Percentiles rank a stretch among this genome's conserved stretches.
Evolutionary conservation across 768 basidiomycete species (phyloP).

Genomic region (Rhizopogon sp.): DNA sequence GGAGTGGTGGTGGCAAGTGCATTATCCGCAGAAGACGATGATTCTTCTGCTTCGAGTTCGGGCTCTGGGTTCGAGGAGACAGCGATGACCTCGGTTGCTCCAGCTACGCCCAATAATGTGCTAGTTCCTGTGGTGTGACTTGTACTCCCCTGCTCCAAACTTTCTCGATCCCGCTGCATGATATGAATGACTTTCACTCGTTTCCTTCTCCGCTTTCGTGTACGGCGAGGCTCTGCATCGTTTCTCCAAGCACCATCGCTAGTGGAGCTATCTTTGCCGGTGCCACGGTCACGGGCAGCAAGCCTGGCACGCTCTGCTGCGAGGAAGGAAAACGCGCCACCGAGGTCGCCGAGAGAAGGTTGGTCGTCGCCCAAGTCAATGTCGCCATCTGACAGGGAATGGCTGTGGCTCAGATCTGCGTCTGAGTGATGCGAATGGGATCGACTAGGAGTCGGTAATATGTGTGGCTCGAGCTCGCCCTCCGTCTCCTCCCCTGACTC

Average conservation of each 20-base stretch:
- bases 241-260: conserved; percentile 36
- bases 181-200: conserved; percentile 28
- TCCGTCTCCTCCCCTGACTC: conserved; percentile 33
- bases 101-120: background rate
- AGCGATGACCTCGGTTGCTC: conserved; percentile 16
- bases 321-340: conserved; percentile 70
- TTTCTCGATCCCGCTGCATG: conserved; percentile 16
- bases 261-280: conserved; percentile 26
- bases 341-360: conserved; percentile 70
- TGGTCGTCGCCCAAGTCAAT: conserved; percentile 32
- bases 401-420: background rate
- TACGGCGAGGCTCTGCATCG: conserved; percentile 35
- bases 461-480: conserved; percentile 25
- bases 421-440: background rate
- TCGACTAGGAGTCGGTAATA: conserved; percentile 21
- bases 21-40: conserved; percentile 25
- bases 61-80: conserved; percentile 13
- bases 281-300: conserved; percentile 32
- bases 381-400: conserved; percentile 13
- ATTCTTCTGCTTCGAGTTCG: conserved; percentile 19
- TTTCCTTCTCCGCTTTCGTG: conserved; percentile 34
- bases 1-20: conserved; percentile 11
- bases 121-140: background rate
- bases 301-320: conserved; percentile 63
- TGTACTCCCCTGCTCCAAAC: background rate